phyloP scores from a whole-genome alignment of 441 rosid species.

The Francoa sonchifolia region DNA sequence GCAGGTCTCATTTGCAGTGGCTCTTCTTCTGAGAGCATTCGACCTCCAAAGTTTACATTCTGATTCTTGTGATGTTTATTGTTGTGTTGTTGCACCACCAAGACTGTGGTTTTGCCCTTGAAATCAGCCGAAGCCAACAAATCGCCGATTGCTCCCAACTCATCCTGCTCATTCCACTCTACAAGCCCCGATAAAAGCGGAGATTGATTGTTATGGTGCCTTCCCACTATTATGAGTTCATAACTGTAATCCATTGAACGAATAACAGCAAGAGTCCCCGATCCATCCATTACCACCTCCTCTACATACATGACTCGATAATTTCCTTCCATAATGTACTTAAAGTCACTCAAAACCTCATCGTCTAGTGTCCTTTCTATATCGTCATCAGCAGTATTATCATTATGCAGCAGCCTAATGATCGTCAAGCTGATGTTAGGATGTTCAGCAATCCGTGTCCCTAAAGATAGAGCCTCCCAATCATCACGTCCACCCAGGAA shows the following conservation, averaged over 20 bases:
- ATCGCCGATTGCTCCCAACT: constrained; percentile 32
- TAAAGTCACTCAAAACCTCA: constrained; percentile 14
- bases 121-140: constrained; percentile 28
- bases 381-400: too few relatives aligned
- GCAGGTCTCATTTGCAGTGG: too few relatives aligned
- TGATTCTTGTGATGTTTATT: too few relatives aligned
- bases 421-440: constrained; percentile 20
- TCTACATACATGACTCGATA: constrained; percentile 19
- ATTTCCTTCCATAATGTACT: constrained; percentile 12
- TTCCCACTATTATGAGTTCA: constrained; percentile 30
- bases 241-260: constrained; percentile 12
- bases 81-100: constrained; percentile 37
- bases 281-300: constrained; percentile 20
- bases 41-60: too few relatives aligned
- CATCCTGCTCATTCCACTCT: constrained; percentile 32
- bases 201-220: constrained; percentile 14
- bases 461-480: constrained; percentile 23
- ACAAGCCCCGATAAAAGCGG: constrained; percentile 14
- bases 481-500: constrained; percentile 36
- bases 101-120: constrained; percentile 23
- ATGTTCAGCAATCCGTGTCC: constrained; percentile 17
- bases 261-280: constrained; percentile 17
- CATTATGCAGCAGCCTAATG: constrained; percentile 18
- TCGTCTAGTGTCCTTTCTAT: constrained; percentile 14
- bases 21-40: too few relatives aligned